Base-by-base conservation (phyloP, 257 asterid species). In the Solanum pennellii region DNA sequence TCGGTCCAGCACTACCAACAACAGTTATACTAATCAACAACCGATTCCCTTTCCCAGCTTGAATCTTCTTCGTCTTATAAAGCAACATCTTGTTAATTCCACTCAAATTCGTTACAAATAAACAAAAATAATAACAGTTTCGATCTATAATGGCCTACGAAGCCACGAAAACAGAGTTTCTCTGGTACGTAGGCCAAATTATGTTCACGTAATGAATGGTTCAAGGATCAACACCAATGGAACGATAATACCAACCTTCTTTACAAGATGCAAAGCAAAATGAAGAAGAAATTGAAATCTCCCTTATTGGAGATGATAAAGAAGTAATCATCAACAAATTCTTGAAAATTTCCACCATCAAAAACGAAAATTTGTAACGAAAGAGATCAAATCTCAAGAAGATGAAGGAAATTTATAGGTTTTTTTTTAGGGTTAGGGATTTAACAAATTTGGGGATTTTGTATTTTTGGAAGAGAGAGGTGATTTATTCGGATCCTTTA, bases 221-320 rank as follows among this genome's bases (percentile, higher is more conserved):
- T 86, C 71, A 86, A 21, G 92, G 92, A 77, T 90, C 92, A 52
- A 90, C 71, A 56, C 93, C 91, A 82, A 86, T 60, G 90, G 91
- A 89, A 77, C 90, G 93, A 83, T 88, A 88, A 86, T 91, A 91
- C 93, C 93, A 91, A 86, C 90, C 91, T 89, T 89, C 87, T 89
- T 86, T 91, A 86, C 93, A 91, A 68, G 88, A 89, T 10, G 86
- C 91, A 62, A 88, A 90, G 90, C 87, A 87, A 85, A 87, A 89
- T 42, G 27, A 76, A 59, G 85, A 60, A 77, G 74, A 83, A 49
- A 83, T 33, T 23, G 91, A 44, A 66, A 89, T 72, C 87, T 90
- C 90, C 88, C 84, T 84, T 69, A 89, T 49, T 68, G 87, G 85
- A 59, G 77, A 83, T 60, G 77, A 83, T 60, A 87, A 87, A 42